These are phyloP conservation scores for Xylaria sp. DNA, from an alignment of 2,329 filamentous ascomycete genomes.

Conservation along the genomic window DNA sequence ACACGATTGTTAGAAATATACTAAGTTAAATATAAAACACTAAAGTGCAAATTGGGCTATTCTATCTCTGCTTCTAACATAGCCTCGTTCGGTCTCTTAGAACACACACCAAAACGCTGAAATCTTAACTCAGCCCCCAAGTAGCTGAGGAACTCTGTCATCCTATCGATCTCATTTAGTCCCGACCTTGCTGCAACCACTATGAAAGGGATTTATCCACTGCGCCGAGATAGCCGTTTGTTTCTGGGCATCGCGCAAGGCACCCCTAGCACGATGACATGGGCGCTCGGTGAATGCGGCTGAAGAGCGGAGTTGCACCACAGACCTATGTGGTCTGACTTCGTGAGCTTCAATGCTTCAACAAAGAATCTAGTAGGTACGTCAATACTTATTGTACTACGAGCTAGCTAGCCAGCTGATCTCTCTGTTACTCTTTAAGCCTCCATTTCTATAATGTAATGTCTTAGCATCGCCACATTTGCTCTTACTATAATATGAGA, in stretches of 20 bases:
- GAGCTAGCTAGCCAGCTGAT: neutral
- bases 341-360: too few species aligned
- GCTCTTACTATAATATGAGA: neutral
- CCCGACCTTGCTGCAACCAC: neutral
- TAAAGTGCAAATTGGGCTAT: neutral
- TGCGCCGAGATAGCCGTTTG: neutral
- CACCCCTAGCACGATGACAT: conserved; percentile 4
- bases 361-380: too few species aligned
- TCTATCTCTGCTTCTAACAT: neutral
- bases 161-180: neutral
- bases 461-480: too few species aligned
- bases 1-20: too few species aligned
- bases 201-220: neutral
- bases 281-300: conserved; percentile 23
- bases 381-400: too few species aligned
- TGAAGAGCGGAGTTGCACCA: neutral
- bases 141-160: conserved; percentile 5
- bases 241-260: conserved; percentile 9
- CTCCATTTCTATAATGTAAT: too few species aligned
- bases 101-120: neutral
- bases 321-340: too few species aligned
- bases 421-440: too few species aligned
- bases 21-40: neutral
- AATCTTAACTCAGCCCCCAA: conserved; percentile 14
- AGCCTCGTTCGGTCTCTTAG: neutral